phyloP scores from a whole-genome alignment of 495 filamentous ascomycete species.

The Aspergillus saccharolyticus region DNA sequence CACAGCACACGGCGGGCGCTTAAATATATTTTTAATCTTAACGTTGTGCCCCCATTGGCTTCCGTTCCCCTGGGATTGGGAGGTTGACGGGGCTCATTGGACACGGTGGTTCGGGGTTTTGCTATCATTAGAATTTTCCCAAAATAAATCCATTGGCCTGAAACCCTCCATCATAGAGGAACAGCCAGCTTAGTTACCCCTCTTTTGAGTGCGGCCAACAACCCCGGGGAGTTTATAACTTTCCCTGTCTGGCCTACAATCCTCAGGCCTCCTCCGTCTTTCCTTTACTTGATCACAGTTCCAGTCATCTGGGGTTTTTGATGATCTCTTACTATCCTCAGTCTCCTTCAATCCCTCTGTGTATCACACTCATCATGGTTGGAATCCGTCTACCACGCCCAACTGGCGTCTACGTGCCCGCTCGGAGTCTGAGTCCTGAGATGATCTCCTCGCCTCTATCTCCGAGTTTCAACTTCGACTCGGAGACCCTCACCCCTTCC shows the following conservation, averaged over 20 bases:
- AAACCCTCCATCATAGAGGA: background rate
- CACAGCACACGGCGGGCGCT: conserved; percentile 30
- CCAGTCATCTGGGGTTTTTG: too few relatives aligned
- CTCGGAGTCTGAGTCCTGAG: conserved; percentile 34
- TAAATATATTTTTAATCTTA: conserved; percentile 25
- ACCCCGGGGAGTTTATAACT: background rate
- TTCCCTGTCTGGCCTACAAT: background rate
- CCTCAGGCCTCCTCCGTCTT: background rate
- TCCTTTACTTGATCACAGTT: background rate
- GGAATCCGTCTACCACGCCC: conserved; percentile 42
- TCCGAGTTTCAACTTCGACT: conserved; percentile 39
- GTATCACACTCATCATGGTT: conserved; percentile 38
- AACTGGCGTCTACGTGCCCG: conserved; percentile 36
- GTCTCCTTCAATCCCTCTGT: background rate
- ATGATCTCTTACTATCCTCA: background rate
- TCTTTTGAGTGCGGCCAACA: background rate
- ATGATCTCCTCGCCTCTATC: conserved; percentile 45
- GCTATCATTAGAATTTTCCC: conserved; percentile 21
- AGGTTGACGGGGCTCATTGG: background rate
- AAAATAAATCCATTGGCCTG: conserved; percentile 8
- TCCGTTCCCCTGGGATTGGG: conserved; percentile 11
- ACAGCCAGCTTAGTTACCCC: conserved; percentile 11
- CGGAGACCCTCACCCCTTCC: conserved; percentile 36
- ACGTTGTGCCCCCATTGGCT: conserved; percentile 18
- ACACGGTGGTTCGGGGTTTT: conserved; percentile 7